Conservation (phyloP, 2,329 filamentous ascomycete species). For the Hypoxylon sp. region DNA sequence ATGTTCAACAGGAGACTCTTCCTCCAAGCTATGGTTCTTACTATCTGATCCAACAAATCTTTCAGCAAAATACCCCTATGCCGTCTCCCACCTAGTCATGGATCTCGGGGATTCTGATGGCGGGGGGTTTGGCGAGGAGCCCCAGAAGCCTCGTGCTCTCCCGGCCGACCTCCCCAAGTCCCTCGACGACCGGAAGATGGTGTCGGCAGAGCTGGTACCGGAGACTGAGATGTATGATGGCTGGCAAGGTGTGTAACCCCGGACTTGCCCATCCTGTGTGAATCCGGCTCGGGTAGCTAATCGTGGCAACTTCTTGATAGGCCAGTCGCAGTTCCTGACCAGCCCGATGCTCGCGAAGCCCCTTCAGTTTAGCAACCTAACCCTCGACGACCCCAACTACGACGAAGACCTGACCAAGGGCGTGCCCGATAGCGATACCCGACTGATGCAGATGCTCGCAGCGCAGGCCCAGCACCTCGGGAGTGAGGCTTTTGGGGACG, state of each 20-base stretch:
- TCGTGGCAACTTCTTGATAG: conserved; percentile 55
- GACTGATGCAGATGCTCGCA: conserved; percentile 94
- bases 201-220: conserved; percentile 69
- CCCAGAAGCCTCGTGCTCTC: conserved; percentile 61
- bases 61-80: conserved; percentile 40
- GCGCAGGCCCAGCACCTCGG: conserved; percentile 88
- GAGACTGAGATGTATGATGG: conserved; percentile 99
- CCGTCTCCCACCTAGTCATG: conserved; percentile 58
- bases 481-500: conserved; percentile 75
- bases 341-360: conserved; percentile 85
- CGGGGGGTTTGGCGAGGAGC: conserved; percentile 53
- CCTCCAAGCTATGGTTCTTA: conserved; percentile 36
- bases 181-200: conserved; percentile 82
- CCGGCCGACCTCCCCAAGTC: conserved; percentile 90
- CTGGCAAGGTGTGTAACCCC: conserved; percentile 78
- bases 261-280: conserved; percentile 13
- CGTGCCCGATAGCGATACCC: conserved; percentile 78
- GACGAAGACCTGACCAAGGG: conserved; percentile 70
- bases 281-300: conserved; percentile 17
- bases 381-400: conserved; percentile 79
- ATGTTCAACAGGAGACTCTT: conserved; percentile 13
- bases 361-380: conserved; percentile 80
- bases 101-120: conserved; percentile 63
- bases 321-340: conserved; percentile 94
- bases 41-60: conserved; percentile 28